Conservation (phyloP, 2,329 filamentous ascomycete genomes). For the Colletotrichum tanaceti region DNA sequence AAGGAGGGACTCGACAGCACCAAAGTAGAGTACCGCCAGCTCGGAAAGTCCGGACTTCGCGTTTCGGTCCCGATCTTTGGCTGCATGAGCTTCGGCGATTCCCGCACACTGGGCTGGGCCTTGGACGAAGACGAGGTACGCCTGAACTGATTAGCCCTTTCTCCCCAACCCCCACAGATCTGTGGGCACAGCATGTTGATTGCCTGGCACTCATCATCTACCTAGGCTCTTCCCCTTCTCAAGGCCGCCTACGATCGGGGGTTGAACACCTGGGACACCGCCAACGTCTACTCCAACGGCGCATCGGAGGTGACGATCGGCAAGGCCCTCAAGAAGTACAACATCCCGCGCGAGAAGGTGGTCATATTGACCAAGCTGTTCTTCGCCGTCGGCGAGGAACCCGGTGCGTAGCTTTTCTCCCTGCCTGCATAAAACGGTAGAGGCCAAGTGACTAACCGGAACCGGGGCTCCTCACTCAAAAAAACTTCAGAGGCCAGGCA, state of each 20-base stretch:
- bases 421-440: no score
- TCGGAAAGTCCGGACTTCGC: slow-evolving; percentile 71
- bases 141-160: not conserved
- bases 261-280: slow-evolving; percentile 70
- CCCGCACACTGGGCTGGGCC: slow-evolving; percentile 65
- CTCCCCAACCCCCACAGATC: not conserved
- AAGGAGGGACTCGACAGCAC: slow-evolving; percentile 48
- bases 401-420: slow-evolving; percentile 43
- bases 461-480: no score
- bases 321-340: slow-evolving; percentile 70
- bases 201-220: not conserved
- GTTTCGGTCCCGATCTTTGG: slow-evolving; percentile 74
- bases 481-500: slow-evolving; percentile 39
- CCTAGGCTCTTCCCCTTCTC: slow-evolving; percentile 66
- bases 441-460: not conserved
- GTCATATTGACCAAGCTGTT: slow-evolving; percentile 69
- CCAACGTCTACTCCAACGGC: slow-evolving; percentile 68
- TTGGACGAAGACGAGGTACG: slow-evolving; percentile 63
- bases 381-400: slow-evolving; percentile 61
- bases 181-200: no score
- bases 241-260: slow-evolving; percentile 73
- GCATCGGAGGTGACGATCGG: slow-evolving; percentile 65
- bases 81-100: slow-evolving; percentile 70
- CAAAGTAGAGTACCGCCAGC: slow-evolving; percentile 61
- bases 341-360: slow-evolving; percentile 66